phyloP scores from a whole-genome alignment of 805 yeast genomes.

The Sporopachydermia quercuum region DNA sequence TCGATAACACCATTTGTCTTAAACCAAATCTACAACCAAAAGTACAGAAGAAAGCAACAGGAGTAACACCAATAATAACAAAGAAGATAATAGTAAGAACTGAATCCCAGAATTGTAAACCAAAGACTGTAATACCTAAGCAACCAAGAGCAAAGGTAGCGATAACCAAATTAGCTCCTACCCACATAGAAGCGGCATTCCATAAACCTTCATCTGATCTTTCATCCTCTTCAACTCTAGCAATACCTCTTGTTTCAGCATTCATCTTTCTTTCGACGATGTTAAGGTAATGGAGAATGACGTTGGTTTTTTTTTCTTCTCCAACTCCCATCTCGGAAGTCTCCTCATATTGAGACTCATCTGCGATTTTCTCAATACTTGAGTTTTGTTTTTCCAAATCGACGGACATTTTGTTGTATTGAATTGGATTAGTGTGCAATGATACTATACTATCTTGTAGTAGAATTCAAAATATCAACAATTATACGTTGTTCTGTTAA shows the following conservation, averaged over 20 bases:
- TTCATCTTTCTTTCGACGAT: slow-evolving; percentile 8
- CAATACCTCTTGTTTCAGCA: slow-evolving; percentile 65
- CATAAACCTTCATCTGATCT: slow-evolving; percentile 50
- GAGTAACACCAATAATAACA: slow-evolving; percentile 52
- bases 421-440: too few species aligned
- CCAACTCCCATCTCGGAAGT: slow-evolving; percentile 5
- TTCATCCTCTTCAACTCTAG: slow-evolving; percentile 65
- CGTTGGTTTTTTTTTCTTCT: slow-evolving; percentile 2
- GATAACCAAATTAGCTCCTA: slow-evolving; percentile 77
- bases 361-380: slow-evolving; percentile 3
- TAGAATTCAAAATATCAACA: too few species aligned
- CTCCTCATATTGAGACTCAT: slow-evolving; percentile 6
- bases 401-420: not conserved
- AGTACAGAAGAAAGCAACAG: slow-evolving; percentile 71
- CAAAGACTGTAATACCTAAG: slow-evolving; percentile 47
- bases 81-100: slow-evolving; percentile 58
- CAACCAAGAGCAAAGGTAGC: slow-evolving; percentile 74
- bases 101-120: slow-evolving; percentile 60
- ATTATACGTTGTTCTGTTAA: too few species aligned
- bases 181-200: slow-evolving; percentile 80
- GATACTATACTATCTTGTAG: too few species aligned
- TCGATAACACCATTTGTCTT: slow-evolving; percentile 74
- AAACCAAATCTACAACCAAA: slow-evolving; percentile 79
- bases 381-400: slow-evolving; percentile 1
- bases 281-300: slow-evolving; percentile 7